Base-by-base conservation (phyloP, 345 rosid species). In the Moricandia moricandioides region DNA sequence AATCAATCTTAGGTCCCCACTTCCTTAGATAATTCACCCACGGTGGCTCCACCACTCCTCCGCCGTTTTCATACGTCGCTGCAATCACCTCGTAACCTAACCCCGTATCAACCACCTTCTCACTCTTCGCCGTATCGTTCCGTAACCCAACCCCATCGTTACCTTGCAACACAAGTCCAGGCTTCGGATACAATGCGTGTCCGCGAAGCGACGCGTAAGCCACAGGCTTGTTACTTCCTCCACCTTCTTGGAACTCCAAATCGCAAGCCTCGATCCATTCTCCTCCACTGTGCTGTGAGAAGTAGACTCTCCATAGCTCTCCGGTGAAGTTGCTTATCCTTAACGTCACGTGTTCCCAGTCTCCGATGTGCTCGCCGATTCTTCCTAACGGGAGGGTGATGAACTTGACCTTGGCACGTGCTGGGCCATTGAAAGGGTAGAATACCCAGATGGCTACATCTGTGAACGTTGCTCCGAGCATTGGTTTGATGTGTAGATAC, bases 341-440 rank as follows among this genome's bases (percentile, higher is more conserved):
- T 31, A 94, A 69, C 45, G 97, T 88, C 64, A 84, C 61, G 62
- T 91, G 97, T 83, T 94, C 98, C 98, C 97, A 94, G 5, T 94
- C 97, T 0, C 98, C 97, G 8, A 91, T 81, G 62, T 93, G 98
- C 69, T 89, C 86, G 7, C 97, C 98, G 63, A 93, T 83, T 74
- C 55, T 87, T 21, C 96, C 91, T 21, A 91, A 12, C 0, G 86
- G 60, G 8, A 90, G 43, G 8, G 80, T 79, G 26, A 94, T 11
- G 72, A 87, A 35, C 69, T 82, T 85, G n/a, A 91, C 83, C 16
- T 94, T 88, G 7, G 89, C 96, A 79, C 61, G 81, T 3, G 86
- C 88, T 0, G 97, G 87, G 0, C 98, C 97, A 14, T 94, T 91
- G 74, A 87, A 94, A 18, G 98, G 94, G 83, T 85, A 93, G 55